Evolutionary conservation across 2,329 filamentous ascomycete genomes (phyloP).

Genomic region (Pseudogymnoascus sp.): DNA sequence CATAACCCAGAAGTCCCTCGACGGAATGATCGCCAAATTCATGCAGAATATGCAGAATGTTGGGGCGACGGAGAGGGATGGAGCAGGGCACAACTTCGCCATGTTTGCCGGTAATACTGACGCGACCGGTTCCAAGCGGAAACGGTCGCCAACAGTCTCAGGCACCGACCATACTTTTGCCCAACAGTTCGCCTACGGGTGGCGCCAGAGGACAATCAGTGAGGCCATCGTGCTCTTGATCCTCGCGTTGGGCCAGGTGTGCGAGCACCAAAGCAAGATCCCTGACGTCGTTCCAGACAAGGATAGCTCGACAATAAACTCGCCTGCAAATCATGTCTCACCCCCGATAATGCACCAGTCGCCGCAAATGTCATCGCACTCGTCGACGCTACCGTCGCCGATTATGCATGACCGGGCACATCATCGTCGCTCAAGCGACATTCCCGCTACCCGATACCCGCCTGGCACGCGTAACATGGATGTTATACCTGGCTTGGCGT

Average conservation of each 20-base stretch:
- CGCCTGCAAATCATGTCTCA: background rate
- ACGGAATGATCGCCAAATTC: slow-evolving; percentile 31
- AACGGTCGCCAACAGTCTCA: slow-evolving; percentile 19
- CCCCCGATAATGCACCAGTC: slow-evolving; percentile 38
- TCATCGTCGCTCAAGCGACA: background rate
- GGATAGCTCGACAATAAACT: background rate
- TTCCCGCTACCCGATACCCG: slow-evolving; percentile 14
- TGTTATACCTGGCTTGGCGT: slow-evolving; percentile 78
- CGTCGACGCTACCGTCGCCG: background rate
- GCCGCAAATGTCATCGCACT: slow-evolving; percentile 32
- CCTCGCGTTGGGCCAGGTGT: slow-evolving; percentile 80
- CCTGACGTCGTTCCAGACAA: slow-evolving; percentile 47
- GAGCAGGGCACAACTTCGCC: slow-evolving; percentile 17
- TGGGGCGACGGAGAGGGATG: slow-evolving; percentile 14
- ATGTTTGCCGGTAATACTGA: background rate
- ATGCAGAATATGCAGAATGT: slow-evolving; percentile 26
- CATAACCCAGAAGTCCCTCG: slow-evolving; percentile 44
- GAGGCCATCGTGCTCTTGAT: slow-evolving; percentile 78
- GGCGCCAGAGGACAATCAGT: slow-evolving; percentile 57
- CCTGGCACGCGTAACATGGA: slow-evolving; percentile 57
- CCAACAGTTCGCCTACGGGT: slow-evolving; percentile 34
- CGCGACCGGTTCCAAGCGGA: slow-evolving; percentile 24
- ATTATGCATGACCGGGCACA: background rate
- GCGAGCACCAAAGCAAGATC: slow-evolving; percentile 45
- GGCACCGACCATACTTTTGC: slow-evolving; percentile 21